Percentiles rank a stretch among this genome's conserved stretches.
Conservation (phyloP, 495 filamentous ascomycete species). For the Pyronema omphalodes region DNA sequence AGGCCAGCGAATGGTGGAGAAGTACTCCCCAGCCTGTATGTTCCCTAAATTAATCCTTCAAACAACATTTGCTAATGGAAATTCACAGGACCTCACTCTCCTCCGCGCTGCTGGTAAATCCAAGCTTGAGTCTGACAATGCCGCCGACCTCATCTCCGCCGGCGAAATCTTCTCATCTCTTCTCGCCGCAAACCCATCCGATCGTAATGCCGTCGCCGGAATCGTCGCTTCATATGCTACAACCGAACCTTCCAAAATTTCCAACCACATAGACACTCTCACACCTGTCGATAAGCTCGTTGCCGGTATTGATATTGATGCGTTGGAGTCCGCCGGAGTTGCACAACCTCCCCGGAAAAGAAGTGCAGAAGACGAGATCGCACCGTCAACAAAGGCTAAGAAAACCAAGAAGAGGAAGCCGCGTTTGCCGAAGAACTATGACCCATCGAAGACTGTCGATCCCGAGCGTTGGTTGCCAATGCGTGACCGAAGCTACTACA, state of each 20-base stretch:
- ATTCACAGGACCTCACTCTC: conserved; percentile 30
- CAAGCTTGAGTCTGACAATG: conserved; percentile 53
- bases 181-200: conserved; percentile 39
- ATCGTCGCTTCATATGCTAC: conserved; percentile 68
- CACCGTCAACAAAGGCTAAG: conserved; percentile 21
- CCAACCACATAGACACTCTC: conserved; percentile 42
- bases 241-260: conserved; percentile 39
- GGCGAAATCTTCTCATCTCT: conserved; percentile 56
- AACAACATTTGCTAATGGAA: background rate
- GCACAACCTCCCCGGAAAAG: conserved; percentile 47
- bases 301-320: conserved; percentile 43
- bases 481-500: conserved; percentile 68
- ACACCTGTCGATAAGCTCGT: conserved; percentile 48
- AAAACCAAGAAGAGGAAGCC: conserved; percentile 41
- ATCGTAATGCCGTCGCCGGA: conserved; percentile 53
- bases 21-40: conserved; percentile 25
- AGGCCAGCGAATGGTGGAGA: conserved; percentile 70
- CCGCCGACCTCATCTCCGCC: conserved; percentile 46
- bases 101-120: conserved; percentile 62
- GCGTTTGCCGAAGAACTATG: conserved; percentile 58
- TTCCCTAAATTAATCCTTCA: background rate
- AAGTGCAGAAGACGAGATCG: conserved; percentile 31
- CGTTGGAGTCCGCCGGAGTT: conserved; percentile 62
- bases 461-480: conserved; percentile 87
- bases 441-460: conserved; percentile 55